Evolutionary conservation across 2,329 filamentous ascomycete species (phyloP), one percentile per base, ranked within the genome.

Genomic region (Nectriaceae sp.): DNA sequence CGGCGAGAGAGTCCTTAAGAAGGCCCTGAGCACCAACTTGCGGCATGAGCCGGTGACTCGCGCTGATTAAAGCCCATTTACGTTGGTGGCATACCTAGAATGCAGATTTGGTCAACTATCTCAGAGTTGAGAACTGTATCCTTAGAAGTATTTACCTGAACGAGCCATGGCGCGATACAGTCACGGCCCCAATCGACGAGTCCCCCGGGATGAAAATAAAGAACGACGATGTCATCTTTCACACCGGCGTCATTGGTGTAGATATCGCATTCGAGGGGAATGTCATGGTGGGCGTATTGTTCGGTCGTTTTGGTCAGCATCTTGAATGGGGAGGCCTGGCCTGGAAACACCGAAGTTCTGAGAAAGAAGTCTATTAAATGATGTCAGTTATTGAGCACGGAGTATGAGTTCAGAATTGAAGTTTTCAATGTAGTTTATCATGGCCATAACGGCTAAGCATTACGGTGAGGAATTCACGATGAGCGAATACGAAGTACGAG

Each of bases 131-230:
- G 15, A 10, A 26, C 37, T 29, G 15, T n/a, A 4, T 26, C 21
- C 5, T 4, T 10, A 24, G 11, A n/a, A 24, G 21, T n/a, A 48
- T 49, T 42, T 43, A 65, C 65, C 47, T 70, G 67, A 10, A 64
- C 66, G 4, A 72, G 61, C 68, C 69, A 70, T 2, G 69, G 69
- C 2, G 67, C 65, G 11, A 72, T 56, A 5, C 54, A 57, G 19
- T 57, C 59, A 10, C 64, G 61, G 11, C 61, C 60, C 42, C 66
- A 69, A n/a, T 57, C 59, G 11, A 65, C 59, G 5, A 70, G 59
- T 1, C 67, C 68, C 15, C 69, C 68, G 0, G 67, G 60, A 24
- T 72, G 69, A 47, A 71, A 72, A 55, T 67, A 72, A 16, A 71
- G 55, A 21, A 70, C 60, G n/a, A 67, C 62, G 4, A 66, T 47